phyloP scores from a whole-genome alignment of 352 stramenopile genomes.

The Phytophthora megakarya region DNA sequence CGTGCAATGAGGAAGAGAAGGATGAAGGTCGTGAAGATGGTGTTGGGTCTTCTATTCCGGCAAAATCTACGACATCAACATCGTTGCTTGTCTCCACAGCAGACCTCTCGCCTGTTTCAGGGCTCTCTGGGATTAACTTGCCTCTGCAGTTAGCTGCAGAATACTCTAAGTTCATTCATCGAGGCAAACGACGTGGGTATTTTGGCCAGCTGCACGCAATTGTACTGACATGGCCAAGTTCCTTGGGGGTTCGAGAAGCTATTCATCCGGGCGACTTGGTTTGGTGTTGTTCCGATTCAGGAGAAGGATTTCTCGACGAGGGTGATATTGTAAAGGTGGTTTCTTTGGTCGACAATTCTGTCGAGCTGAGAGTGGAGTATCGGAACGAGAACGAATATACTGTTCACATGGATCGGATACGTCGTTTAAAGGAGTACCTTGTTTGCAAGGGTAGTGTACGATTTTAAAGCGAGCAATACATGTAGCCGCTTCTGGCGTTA shows the following conservation, averaged over 20 bases:
- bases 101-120: constrained; percentile 45
- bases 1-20: constrained; percentile 20
- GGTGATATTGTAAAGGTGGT: constrained; percentile 44
- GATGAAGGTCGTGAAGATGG: neutral
- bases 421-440: constrained; percentile 47
- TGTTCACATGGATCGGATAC: constrained; percentile 26
- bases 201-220: constrained; percentile 41
- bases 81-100: constrained; percentile 29
- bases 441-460: constrained; percentile 41
- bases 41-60: neutral
- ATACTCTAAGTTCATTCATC: constrained; percentile 49
- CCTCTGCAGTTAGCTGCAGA: constrained; percentile 49
- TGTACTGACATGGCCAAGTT: constrained; percentile 51
- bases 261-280: constrained; percentile 42
- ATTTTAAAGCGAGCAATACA: constrained; percentile 22
- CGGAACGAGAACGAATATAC: constrained; percentile 19
- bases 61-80: constrained; percentile 1
- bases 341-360: constrained; percentile 12
- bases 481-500: constrained; percentile 5
- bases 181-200: constrained; percentile 41
- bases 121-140: constrained; percentile 44
- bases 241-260: constrained; percentile 25
- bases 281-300: constrained; percentile 36
- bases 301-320: constrained; percentile 3
- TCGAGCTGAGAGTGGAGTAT: constrained; percentile 36